Evolutionary conservation across 768 basidiomycete genomes (phyloP).

Genomic region (Rhizopogon vesiculosus): DNA sequence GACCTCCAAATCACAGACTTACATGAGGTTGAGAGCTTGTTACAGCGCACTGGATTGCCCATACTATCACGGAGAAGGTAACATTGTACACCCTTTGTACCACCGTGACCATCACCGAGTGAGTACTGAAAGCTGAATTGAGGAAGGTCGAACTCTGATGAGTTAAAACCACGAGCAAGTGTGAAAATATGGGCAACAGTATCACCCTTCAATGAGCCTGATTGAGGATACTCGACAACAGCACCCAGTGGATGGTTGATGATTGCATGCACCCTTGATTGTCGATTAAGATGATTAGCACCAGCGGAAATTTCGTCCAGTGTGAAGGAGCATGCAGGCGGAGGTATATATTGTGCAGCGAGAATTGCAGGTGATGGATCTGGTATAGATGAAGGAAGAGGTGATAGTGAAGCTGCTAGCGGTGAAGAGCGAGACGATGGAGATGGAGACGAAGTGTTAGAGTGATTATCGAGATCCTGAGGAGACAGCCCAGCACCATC

Average conservation of each 20-base stretch:
- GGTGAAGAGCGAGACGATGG: too few species aligned
- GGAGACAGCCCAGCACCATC: slow-evolving; percentile 1
- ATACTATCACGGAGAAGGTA: too few species aligned
- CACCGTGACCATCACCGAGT: too few species aligned
- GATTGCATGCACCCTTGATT: too few species aligned
- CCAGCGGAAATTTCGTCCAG: background rate
- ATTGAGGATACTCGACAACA: background rate
- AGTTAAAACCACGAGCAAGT: background rate
- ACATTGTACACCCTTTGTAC: too few species aligned
- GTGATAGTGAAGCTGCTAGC: too few species aligned
- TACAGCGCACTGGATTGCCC: background rate
- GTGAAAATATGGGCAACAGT: background rate
- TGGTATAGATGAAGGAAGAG: too few species aligned
- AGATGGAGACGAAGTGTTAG: background rate
- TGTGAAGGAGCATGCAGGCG: background rate
- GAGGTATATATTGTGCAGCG: background rate
- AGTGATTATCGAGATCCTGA: background rate
- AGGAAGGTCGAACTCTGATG: background rate
- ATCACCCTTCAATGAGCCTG: background rate
- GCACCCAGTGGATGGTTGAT: background rate
- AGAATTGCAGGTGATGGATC: background rate
- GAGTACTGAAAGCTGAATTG: background rate
- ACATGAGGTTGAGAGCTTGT: background rate
- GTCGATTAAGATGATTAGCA: background rate
- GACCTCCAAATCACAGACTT: background rate